Conservation (phyloP, 208 protist genomes). For the Wallacemonas sp. region DNA sequence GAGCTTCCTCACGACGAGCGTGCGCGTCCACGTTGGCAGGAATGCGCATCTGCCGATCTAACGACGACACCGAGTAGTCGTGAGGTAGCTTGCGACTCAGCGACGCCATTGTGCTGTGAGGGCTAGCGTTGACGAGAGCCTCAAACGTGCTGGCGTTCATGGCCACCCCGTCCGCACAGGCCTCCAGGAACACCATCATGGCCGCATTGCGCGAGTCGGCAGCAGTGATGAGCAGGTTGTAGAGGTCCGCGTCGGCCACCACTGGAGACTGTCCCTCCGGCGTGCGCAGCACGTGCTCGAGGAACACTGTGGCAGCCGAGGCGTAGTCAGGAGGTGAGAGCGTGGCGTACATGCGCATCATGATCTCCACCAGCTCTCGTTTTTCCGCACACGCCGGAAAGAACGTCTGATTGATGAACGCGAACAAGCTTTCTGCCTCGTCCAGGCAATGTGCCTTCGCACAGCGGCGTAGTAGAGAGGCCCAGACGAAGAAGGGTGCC, state of each 20-base stretch:
- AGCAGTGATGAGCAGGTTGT: conserved; percentile 65
- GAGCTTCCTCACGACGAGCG: conserved; percentile 77
- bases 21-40: conserved; percentile 80
- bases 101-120: conserved; percentile 36
- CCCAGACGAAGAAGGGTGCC: conserved; percentile 81
- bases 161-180: conserved; percentile 61
- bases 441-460: conserved; percentile 68
- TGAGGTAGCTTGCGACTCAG: conserved; percentile 75
- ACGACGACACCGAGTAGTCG: conserved; percentile 64
- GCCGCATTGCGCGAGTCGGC: conserved; percentile 77
- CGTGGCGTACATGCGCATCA: conserved; percentile 88
- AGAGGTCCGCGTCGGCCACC: conserved; percentile 38
- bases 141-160: conserved; percentile 69
- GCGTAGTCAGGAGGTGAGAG: conserved; percentile 65
- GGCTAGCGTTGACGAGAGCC: conserved; percentile 41
- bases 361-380: conserved; percentile 82
- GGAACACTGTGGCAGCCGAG: conserved; percentile 59
- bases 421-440: conserved; percentile 74
- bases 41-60: conserved; percentile 77
- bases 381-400: conserved; percentile 40
- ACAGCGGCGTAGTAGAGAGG: conserved; percentile 76
- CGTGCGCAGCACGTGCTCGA: conserved; percentile 60
- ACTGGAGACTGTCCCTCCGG: conserved; percentile 52
- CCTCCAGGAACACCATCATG: conserved; percentile 88
- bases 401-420: conserved; percentile 72